Conservation (phyloP, 1,284 basidiomycete genomes). For the Ustilago lituana region DNA sequence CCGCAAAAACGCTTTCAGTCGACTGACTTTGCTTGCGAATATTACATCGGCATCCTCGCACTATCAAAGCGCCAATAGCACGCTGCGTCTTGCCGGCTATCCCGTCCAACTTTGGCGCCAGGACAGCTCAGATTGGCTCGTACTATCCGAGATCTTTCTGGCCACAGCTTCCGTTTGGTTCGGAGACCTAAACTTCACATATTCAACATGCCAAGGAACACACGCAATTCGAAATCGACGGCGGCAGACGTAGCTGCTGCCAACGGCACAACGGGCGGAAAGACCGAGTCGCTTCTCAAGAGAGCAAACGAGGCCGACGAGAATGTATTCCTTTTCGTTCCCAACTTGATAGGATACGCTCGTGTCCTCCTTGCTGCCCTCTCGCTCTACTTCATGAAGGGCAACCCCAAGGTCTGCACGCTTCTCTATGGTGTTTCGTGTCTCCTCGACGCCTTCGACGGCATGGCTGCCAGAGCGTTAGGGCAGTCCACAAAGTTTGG, state of each 20-base stretch:
- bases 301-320: constrained; percentile 53
- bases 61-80: too few species aligned
- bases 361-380: constrained; percentile 89
- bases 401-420: constrained; percentile 87
- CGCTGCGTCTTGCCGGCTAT: too few species aligned
- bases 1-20: too few species aligned
- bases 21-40: too few species aligned
- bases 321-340: constrained; percentile 77
- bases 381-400: constrained; percentile 86
- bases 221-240: constrained; percentile 39
- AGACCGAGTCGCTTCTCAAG: constrained; percentile 32
- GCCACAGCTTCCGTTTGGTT: too few species aligned
- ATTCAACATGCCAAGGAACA: constrained; percentile 29
- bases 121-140: too few species aligned
- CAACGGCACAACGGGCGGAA: constrained; percentile 22
- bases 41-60: too few species aligned
- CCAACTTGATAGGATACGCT: constrained; percentile 93
- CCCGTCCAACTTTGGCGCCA: too few species aligned
- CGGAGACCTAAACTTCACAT: not conserved
- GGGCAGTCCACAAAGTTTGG: constrained; percentile 94
- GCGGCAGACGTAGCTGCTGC: constrained; percentile 31
- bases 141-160: not conserved
- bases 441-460: constrained; percentile 93
- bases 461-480: constrained; percentile 87
- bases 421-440: constrained; percentile 90